Percentiles rank a stretch among this genome's conserved stretches.
Evolutionary conservation across 805 yeast genomes (phyloP).

Genomic region (Schwanniomyces vanrijiae): DNA sequence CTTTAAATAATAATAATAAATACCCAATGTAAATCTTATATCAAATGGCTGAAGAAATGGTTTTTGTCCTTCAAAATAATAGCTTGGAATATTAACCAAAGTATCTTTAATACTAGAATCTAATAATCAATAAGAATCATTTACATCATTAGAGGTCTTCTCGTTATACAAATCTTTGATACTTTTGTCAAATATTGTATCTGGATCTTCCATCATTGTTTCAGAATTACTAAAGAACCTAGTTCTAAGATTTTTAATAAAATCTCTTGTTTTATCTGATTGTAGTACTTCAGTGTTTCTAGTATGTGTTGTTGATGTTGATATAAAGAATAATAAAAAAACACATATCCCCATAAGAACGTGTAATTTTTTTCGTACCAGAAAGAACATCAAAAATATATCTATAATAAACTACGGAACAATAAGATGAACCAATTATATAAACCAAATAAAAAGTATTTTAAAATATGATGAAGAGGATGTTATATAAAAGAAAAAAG

Average conservation of each 20-base stretch:
- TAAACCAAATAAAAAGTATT: too few relatives aligned
- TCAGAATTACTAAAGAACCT: not conserved
- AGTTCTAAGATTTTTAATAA: not conserved
- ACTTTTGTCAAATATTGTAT: conserved; percentile 11
- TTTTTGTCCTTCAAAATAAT: conserved; percentile 12
- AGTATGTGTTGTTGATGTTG: not conserved
- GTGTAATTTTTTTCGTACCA: conserved; percentile 4
- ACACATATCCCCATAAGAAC: not conserved
- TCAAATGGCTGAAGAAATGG: conserved; percentile 28
- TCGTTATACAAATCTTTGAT: conserved; percentile 14
- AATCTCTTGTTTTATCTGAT: not conserved
- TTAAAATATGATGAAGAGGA: too few relatives aligned
- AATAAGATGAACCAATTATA: too few relatives aligned
- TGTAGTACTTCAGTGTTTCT: not conserved
- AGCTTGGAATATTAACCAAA: conserved; percentile 11
- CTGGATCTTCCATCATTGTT: conserved; percentile 9
- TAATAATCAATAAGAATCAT: conserved; percentile 23
- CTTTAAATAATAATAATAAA: conserved; percentile 16
- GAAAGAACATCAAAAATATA: conserved; percentile 7
- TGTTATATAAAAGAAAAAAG: too few relatives aligned
- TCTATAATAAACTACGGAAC: too few relatives aligned
- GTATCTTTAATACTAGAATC: conserved; percentile 11
- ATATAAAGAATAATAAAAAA: not conserved
- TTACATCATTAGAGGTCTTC: conserved; percentile 18
- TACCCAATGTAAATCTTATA: conserved; percentile 27